These are phyloP conservation scores for Solanum sitiens DNA, from an alignment of 257 asterid species.

Conservation along the genomic window DNA sequence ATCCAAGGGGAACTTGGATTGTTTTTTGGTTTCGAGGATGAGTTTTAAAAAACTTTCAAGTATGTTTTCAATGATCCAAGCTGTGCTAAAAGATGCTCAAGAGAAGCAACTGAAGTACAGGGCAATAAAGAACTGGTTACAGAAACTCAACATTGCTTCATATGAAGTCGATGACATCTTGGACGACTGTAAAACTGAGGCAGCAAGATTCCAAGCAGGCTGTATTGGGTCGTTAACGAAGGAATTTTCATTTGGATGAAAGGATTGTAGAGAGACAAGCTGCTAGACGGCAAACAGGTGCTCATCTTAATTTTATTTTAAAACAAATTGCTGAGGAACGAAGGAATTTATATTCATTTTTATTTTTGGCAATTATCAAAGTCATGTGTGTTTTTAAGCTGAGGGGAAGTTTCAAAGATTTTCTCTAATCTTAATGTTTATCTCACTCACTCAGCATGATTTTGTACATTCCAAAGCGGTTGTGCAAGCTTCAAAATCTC, in stretches of 20 bases:
- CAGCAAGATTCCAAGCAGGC: not conserved
- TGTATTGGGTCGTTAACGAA: not conserved
- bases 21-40: not conserved
- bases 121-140: not conserved
- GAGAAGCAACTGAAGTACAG: not conserved
- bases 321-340: not conserved
- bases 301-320: not conserved
- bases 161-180: not conserved
- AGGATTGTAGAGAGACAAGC: not conserved
- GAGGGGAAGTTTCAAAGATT: too few relatives aligned
- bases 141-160: not conserved
- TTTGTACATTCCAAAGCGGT: not conserved
- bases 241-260: conserved; percentile 7
- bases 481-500: conserved; percentile 6
- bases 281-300: not conserved
- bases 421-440: too few relatives aligned
- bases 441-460: not conserved
- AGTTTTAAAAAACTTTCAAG: not conserved
- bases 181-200: not conserved
- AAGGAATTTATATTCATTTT: not conserved
- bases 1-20: not conserved
- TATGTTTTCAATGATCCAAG: not conserved
- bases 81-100: not conserved
- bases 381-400: not conserved
- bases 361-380: not conserved